Evolutionary conservation across 2,329 filamentous ascomycete genomes (phyloP), one percentile per base, ranked within the genome.

Genomic region (Botrytis byssoidea): DNA sequence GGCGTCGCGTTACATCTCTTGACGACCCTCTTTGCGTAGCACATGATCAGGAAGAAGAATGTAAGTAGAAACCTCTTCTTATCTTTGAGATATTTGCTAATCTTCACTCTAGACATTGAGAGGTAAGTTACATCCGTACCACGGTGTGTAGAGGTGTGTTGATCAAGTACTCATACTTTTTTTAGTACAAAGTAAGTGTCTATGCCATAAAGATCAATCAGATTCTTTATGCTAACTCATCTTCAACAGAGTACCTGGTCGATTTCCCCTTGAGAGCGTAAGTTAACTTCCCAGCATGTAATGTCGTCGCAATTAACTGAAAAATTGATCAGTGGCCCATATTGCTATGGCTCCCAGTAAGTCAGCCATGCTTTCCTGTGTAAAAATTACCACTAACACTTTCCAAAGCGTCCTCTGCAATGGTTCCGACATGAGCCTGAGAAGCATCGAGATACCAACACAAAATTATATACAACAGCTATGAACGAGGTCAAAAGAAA

Each of bases 1-100:
- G 59, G 6, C 59, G 59, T 61, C 59, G 59, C 6, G 59, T 61
- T 40, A 61, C 59, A 16, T 61, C 59, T 61, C 22, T 61, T 40
- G 59, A 61, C 6, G 59, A 61, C 35, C 35, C 59, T 25, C 59
- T 61, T 40, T 61, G 59, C 37, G 59, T 61, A 37, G 37, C 35
- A 61, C 35, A 61, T 61, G 59, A 61, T n/a, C 59, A 61, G 59
- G 59, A 61, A 40, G 59, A 61, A n/a, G 59, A 61, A 61, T 61
- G 35, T 61, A n/a, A 61, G 59, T 61, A 16, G 7, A 18, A 61
- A 8, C 14, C 6, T 25, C 22, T n/a, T 40, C 32, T 12, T 61
- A 8, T 40, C 35, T n/a, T 61, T 10, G 16, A 40, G 22, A 61
- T 40, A 1, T n/a, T 16, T 40, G 25, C 22, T 40, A 61, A 61